Percentiles rank a stretch among this genome's conserved stretches.
phyloP scores from a whole-genome alignment of 2,329 filamentous ascomycete species.

The Akanthomyces dipterigenus region DNA sequence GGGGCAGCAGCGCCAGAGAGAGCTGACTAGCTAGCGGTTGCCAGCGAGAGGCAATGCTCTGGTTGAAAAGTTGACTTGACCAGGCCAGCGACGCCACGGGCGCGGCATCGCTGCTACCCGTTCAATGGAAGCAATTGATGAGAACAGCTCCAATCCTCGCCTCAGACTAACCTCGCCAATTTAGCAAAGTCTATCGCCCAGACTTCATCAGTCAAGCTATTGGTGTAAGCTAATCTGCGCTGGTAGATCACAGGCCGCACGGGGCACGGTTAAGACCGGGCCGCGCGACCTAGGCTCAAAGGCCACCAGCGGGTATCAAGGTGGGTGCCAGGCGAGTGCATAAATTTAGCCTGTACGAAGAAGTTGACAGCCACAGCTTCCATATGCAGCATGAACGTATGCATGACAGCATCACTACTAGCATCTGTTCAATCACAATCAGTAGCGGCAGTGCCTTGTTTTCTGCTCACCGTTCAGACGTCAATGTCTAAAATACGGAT shows the following conservation, averaged over 20 bases:
- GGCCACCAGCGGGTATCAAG: neutral
- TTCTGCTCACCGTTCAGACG: neutral
- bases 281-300: neutral
- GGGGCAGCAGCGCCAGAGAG: neutral
- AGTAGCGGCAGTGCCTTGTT: neutral
- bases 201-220: neutral
- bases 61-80: too few relatives aligned
- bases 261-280: neutral
- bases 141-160: neutral
- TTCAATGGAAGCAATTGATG: neutral
- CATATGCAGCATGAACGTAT: neutral
- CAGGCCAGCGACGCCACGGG: neutral
- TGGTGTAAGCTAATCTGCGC: neutral
- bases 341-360: neutral
- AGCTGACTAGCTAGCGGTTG: neutral
- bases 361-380: neutral
- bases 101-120: neutral
- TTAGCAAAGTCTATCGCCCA: neutral
- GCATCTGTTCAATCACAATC: neutral
- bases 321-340: neutral
- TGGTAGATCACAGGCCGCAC: neutral
- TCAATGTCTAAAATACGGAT: neutral
- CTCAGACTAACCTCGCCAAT: neutral
- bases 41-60: too few relatives aligned
- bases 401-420: neutral